Conservation (phyloP, 164 flowering plant species). For the Kalanchoe fedtschenkoi region DNA sequence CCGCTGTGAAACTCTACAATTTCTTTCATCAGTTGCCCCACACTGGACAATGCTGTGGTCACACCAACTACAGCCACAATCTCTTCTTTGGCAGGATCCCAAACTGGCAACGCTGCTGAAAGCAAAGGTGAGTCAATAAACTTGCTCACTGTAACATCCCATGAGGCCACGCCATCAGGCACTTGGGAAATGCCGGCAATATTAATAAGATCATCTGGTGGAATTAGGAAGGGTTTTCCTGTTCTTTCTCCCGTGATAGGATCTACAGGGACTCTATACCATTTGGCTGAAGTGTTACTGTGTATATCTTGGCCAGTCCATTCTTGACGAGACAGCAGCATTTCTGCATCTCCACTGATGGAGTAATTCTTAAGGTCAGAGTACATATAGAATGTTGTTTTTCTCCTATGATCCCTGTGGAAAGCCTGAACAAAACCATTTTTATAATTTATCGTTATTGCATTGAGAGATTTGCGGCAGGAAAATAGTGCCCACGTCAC, state of each 20-base stretch:
- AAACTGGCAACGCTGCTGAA: constrained; percentile 90
- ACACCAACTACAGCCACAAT: constrained; percentile 96
- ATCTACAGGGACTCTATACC: constrained; percentile 83
- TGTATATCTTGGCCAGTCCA: constrained; percentile 50
- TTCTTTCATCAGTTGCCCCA: constrained; percentile 91
- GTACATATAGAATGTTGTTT: constrained; percentile 80
- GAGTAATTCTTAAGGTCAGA: constrained; percentile 63
- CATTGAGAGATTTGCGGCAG: constrained; percentile 77
- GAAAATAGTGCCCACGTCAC: constrained; percentile 92
- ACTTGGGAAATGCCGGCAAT: constrained; percentile 78
- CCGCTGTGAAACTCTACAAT: constrained; percentile 85
- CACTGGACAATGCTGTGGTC: constrained; percentile 81
- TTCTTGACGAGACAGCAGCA: constrained; percentile 26
- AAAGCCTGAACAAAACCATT: constrained; percentile 97
- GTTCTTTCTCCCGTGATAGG: constrained; percentile 62
- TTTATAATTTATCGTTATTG: constrained; percentile 84
- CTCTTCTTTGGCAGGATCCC: constrained; percentile 49
- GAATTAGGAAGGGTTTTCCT: constrained; percentile 50
- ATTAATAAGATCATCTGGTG: constrained; percentile 78
- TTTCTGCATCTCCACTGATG: constrained; percentile 17
- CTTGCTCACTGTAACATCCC: constrained; percentile 95
- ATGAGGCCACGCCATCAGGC: constrained; percentile 83
- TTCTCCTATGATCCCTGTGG: constrained; percentile 79
- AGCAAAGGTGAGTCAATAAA: constrained; percentile 74
- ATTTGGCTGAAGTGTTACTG: constrained; percentile 55